Conservation (phyloP, 805 yeast species). For the Wickerhamiella dianesei region DNA sequence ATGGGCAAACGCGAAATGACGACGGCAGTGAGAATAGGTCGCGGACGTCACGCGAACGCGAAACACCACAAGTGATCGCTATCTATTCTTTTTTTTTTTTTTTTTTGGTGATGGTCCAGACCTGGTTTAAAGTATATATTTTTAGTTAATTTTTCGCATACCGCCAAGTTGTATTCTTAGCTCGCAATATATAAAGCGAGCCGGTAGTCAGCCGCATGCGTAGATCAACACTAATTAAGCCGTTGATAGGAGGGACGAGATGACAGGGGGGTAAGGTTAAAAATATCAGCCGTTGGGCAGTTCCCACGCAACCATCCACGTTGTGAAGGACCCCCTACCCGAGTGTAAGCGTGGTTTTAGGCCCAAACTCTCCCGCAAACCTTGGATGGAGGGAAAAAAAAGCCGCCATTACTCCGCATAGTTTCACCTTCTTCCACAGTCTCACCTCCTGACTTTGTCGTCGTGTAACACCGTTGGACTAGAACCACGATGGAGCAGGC, state of each 20-base stretch:
- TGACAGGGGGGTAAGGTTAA: neutral
- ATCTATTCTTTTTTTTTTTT: neutral
- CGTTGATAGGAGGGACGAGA: neutral
- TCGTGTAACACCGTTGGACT: too few species aligned
- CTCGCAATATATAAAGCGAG: neutral
- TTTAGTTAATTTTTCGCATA: too few species aligned
- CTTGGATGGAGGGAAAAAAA: too few species aligned
- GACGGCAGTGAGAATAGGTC: conserved; percentile 60
- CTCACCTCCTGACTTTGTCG: neutral
- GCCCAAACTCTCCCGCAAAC: too few species aligned
- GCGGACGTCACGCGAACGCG: conserved; percentile 69
- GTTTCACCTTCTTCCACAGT: too few species aligned
- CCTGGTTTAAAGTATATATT: too few species aligned
- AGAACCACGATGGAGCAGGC: conserved; percentile 1
- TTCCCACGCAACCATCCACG: neutral
- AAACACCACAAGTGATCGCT: conserved; percentile 3
- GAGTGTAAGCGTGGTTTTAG: too few species aligned
- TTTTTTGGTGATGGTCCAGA: too few species aligned
- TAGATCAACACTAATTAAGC: neutral
- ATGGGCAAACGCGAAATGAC: conserved; percentile 38
- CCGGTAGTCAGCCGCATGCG: neutral
- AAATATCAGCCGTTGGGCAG: neutral
- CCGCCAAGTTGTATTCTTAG: too few species aligned
- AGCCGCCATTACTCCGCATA: too few species aligned
- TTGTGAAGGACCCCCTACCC: too few species aligned